These are phyloP conservation scores for Epichloe sylvatica DNA, from an alignment of 2,329 filamentous ascomycete genomes.

Conservation along the genomic window DNA sequence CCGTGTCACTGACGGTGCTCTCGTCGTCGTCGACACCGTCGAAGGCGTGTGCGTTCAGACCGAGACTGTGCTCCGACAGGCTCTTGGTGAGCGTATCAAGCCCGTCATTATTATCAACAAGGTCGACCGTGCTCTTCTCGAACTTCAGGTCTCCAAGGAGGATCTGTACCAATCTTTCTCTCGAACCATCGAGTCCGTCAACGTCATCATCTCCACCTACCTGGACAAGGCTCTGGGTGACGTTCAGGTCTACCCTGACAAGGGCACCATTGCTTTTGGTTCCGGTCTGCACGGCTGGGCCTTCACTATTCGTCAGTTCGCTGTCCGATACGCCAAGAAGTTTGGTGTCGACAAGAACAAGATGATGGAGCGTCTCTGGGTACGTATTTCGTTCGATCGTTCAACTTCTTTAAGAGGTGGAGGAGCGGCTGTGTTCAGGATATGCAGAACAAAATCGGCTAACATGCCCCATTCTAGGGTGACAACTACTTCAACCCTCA, in stretches of 20 bases:
- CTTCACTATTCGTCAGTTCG: constrained; percentile 98
- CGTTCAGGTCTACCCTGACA: constrained; percentile 95
- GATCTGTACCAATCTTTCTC: constrained; percentile 99
- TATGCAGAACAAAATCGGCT: constrained; percentile 1
- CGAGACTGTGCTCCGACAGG: constrained; percentile 97
- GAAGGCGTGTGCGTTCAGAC: constrained; percentile 99
- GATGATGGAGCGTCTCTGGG: constrained; percentile 99
- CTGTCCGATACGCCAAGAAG: constrained; percentile 94
- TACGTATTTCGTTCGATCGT: constrained; percentile 26
- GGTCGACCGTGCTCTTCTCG: constrained; percentile 98
- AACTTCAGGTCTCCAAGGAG: constrained; percentile 97
- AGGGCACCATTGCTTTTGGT: constrained; percentile 96
- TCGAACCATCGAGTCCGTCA: constrained; percentile 98
- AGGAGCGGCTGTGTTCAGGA: not conserved
- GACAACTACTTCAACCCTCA: constrained; percentile 99
- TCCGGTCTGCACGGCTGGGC: constrained; percentile 99
- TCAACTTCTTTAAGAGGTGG: no score
- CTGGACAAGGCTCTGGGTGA: constrained; percentile 94
- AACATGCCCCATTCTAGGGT: constrained; percentile 33
- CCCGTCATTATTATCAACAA: constrained; percentile 99
- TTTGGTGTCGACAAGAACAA: constrained; percentile 99
- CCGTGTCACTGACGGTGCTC: constrained; percentile 98
- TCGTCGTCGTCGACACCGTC: constrained; percentile 98
- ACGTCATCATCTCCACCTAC: constrained; percentile 99
- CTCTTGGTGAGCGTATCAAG: constrained; percentile 99